Conservation (phyloP, 306 rosid genomes). For the Begonia loranthoides region DNA sequence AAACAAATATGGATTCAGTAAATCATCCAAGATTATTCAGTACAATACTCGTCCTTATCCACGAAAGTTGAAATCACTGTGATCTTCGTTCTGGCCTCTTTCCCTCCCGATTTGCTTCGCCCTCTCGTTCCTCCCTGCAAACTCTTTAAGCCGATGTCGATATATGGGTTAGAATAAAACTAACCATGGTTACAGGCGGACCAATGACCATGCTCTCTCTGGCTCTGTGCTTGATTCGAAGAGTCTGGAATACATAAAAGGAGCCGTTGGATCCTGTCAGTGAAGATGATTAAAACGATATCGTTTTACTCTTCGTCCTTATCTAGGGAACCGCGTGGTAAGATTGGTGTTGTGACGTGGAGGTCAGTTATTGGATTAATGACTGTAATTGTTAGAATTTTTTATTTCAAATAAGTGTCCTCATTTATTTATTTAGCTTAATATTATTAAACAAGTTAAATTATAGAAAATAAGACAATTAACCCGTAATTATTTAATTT, state of each 20-base stretch:
- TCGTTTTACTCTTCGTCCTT: neutral
- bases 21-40: slow-evolving; percentile 40
- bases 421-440: too few species aligned
- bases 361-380: slow-evolving; percentile 32
- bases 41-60: slow-evolving; percentile 11
- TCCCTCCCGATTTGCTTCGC: neutral
- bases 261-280: slow-evolving; percentile 13
- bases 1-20: neutral
- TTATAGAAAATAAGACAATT: too few species aligned
- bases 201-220: slow-evolving; percentile 14
- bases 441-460: too few species aligned
- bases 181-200: slow-evolving; percentile 38
- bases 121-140: neutral
- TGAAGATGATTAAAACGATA: neutral
- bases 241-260: slow-evolving; percentile 39
- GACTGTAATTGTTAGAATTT: too few species aligned
- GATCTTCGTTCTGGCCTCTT: neutral
- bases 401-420: too few species aligned
- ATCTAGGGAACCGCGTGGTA: neutral
- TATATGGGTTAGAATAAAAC: slow-evolving; percentile 18
- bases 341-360: slow-evolving; percentile 29
- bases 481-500: too few species aligned
- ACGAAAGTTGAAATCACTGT: slow-evolving; percentile 6
- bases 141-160: slow-evolving; percentile 40
- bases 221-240: slow-evolving; percentile 21